Base-by-base conservation (phyloP, 495 filamentous ascomycete species). In the Bombardia bombarda region DNA sequence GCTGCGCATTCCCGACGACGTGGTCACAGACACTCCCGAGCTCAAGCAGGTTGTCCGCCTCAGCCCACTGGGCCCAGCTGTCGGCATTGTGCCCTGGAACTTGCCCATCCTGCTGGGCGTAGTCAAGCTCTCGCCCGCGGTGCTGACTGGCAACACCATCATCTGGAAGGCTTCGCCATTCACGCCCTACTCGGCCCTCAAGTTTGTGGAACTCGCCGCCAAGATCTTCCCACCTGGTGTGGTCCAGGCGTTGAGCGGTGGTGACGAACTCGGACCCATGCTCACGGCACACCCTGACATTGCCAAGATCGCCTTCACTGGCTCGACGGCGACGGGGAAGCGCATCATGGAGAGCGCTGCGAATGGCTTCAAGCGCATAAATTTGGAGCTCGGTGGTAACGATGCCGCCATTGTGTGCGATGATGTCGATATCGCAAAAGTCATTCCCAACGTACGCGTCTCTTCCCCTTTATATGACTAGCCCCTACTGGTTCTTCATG, bases 341-440 rank as follows among this genome's bases (percentile, higher is more conserved):
- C 73, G 67, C 41, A 73, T 86, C 38, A 72, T 78, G 65, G 32
- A 32, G 8, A 42, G 40, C 19, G n/a, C n/a, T n/a, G n/a, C n/a
- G n/a, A n/a, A n/a, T n/a, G n/a, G n/a, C n/a, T n/a, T n/a, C n/a
- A n/a, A n/a, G n/a, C n/a, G n/a, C n/a, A n/a, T n/a, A n/a, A n/a
- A n/a, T n/a, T n/a, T n/a, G n/a, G n/a, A n/a, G n/a, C n/a, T n/a
- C n/a, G n/a, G n/a, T n/a, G n/a, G n/a, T n/a, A 86, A 86, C 52
- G 78, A 86, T 57, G 72, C 82, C 0, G 70, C 73, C 25, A 80
- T 85, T 48, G 63, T 86, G n/a, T 77, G 72, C 51, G 65, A 69
- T 0, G 80, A 86, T 59, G 80, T 80, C 9, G 79, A 85, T 45
- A 67, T 86, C 33, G 69, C 72, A 13, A 69, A 69, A 25, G 65